Base-by-base conservation (phyloP, 2,329 filamentous ascomycete genomes). In the Fusarium sororula region DNA sequence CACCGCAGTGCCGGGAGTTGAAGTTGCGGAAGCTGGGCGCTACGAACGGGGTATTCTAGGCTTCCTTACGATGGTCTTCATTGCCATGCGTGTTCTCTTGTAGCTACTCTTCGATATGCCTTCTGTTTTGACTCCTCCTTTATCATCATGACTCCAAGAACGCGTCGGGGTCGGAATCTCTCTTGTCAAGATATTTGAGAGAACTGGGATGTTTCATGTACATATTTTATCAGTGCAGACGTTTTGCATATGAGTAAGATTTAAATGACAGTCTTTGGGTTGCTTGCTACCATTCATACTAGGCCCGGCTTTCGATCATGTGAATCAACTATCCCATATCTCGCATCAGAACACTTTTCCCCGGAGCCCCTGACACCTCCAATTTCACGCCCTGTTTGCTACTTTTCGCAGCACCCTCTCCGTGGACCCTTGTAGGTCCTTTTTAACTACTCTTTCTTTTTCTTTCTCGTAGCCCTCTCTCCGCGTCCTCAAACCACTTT, bases 361-460 rank as follows among this genome's bases (percentile, higher is more conserved):
- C 13, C 24, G 6, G 10, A 22, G 20, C 8, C 7, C 14, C 7
- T 11, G 8, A 3, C 18, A 35, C 24, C 18, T 54, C 10, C 10
- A 38, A 15, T 8, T 50, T 22, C 20, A 30, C 4, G 4, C 9
- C 14, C 9, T 26, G 18, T 26, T 26, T 22, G 14, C 9, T 20
- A 17, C 10, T 6, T 22, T 38, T 3, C 28, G 5, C 14, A 13
- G 5, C 18, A n/a, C 5, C 7, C 5, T 35, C 17, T 24, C 17
- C 11, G 12, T 7, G 8, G 8, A 10, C 17, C 15, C 47, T 14
- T 32, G 22, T 10, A 14, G 17, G 11, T 32, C 15, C n/a, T 20
- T 24, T 17, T 7, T 14, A 5, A 5, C 22, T 0, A 4, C 2
- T 15, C 24, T 54, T 10, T 3, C 0, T 3, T 9, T 9, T 39